phyloP scores from a whole-genome alignment of 345 rosid species.

The Salix brachista region DNA sequence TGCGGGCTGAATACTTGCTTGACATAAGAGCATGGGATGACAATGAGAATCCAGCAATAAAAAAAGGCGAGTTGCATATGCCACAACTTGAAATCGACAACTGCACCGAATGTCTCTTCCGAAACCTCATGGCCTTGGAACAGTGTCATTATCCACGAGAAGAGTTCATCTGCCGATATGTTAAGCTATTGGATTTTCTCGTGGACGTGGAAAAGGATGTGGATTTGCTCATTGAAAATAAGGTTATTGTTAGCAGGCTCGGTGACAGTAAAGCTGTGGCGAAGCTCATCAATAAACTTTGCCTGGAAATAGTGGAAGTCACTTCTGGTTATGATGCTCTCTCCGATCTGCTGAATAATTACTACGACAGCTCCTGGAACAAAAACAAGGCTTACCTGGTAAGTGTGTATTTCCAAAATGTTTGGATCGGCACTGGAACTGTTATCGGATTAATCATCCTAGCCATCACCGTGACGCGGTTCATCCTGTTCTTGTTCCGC shows the following conservation, averaged over 20 bases:
- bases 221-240: conserved; percentile 29
- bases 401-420: neutral
- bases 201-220: conserved; percentile 15
- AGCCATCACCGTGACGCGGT: no score
- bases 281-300: conserved; percentile 24
- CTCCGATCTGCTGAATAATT: neutral
- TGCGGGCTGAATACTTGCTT: neutral
- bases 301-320: conserved; percentile 9
- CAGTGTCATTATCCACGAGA: no score
- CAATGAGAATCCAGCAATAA: neutral
- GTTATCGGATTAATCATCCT: no score
- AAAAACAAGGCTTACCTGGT: neutral
- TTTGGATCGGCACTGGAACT: neutral
- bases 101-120: conserved; percentile 7
- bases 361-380: neutral
- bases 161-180: no score
- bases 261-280: conserved; percentile 17
- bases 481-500: no score
- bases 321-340: neutral
- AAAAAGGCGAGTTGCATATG: neutral
- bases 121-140: conserved; percentile 6
- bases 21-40: neutral
- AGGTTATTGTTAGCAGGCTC: neutral
- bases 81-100: conserved; percentile 1
- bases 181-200: conserved; percentile 27